Evolutionary conservation across 495 filamentous ascomycete species (phyloP), one percentile per base, ranked within the genome.

Genomic region (Sporormia fimetaria): DNA sequence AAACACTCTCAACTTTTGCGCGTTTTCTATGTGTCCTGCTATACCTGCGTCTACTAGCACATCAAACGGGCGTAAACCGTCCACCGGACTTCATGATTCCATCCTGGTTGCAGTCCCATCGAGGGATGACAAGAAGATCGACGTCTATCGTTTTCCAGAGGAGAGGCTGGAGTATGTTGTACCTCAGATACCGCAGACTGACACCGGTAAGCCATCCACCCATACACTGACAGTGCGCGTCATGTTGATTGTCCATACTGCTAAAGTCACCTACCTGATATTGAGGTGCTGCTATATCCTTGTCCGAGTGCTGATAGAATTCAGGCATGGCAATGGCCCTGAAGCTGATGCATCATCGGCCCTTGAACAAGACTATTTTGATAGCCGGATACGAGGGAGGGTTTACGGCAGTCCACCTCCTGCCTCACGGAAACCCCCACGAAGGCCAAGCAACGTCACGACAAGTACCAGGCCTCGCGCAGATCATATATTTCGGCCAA

Each of bases 1-100:
- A 27, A 95, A 94, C 57, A 83, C 90, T 11, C 71, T 96, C 59
- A 98, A 95, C 59, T 98, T 96, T 56, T 98, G 90, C 51, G 75
- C 83, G 0, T 98, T 98, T 57, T 73, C 81, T 3, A 73, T 75
- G 42, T 81, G 74, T 47, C 49, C 56, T 20, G 54, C 29, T 23
- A 18, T 2, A 33, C 26, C 20, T 38, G 38, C 39, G 37, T 15
- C 32, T 26, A 34, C 37, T 40, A 33, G 21, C 2, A 15, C 8
- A 14, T 11, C 4, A 20, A 16, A 21, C 24, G 29, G 16, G 23
- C 23, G 7, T 23, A 22, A 21, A 32, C 7, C 30, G 11, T 12
- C 26, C 5, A 21, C 33, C 17, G 24, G 32, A 31, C n/a, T 28
- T 20, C 47, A 33, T 30, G 37, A 47, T 11, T 37, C 49, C 3